Percentiles rank a stretch among this genome's conserved stretches.
Conservation (phyloP, 2,329 filamentous ascomycete genomes). For the Allantophomopsis cytisporea region DNA sequence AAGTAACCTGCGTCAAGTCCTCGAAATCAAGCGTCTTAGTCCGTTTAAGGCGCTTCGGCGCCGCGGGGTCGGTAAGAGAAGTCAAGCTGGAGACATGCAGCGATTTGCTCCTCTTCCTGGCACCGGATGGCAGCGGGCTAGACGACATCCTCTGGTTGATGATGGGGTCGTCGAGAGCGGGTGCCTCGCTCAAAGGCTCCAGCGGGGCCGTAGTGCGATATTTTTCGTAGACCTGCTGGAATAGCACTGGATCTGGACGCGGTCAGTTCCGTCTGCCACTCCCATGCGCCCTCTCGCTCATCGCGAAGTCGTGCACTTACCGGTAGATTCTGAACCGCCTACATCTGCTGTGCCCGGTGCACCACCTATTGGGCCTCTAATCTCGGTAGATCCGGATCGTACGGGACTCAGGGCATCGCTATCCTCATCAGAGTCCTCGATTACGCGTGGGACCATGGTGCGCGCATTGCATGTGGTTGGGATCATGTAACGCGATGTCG, state of each 20-base stretch:
- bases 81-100: slow-evolving; percentile 1
- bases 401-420: slow-evolving; percentile 1
- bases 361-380: no score
- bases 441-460: slow-evolving; percentile 15
- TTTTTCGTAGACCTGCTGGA: slow-evolving; percentile 2
- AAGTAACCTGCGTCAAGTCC: slow-evolving; percentile 1
- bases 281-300: no score
- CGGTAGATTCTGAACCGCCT: slow-evolving; percentile 2
- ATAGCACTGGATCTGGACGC: slow-evolving; percentile 1
- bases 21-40: slow-evolving; percentile 1
- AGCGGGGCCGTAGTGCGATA: not conserved
- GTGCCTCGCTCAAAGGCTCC: not conserved
- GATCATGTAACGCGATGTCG: no score
- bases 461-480: no score
- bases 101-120: slow-evolving; percentile 2
- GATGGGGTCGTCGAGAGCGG: slow-evolving; percentile 1
- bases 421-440: slow-evolving; percentile 21
- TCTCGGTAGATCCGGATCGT: not conserved
- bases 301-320: not conserved
- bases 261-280: no score
- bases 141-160: slow-evolving; percentile 2
- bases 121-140: not conserved
- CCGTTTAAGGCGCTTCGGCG: slow-evolving; percentile 1
- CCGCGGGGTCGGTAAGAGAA: slow-evolving; percentile 1
- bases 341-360: no score